Base-by-base conservation (phyloP, 1,284 basidiomycete species). In the Ceratobasidium sp. region DNA sequence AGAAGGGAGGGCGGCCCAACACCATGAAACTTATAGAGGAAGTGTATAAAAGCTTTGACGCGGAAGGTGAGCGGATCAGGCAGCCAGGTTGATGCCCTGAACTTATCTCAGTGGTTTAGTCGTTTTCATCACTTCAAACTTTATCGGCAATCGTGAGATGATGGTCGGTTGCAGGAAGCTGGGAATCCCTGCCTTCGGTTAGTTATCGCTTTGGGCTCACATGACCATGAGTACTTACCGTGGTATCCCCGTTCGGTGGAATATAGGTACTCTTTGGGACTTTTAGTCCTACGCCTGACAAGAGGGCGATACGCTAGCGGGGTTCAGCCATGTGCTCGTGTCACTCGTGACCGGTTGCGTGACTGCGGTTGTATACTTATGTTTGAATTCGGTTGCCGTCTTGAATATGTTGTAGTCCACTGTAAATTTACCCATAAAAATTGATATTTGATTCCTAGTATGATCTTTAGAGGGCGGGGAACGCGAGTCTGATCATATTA, bases 91-190 rank as follows among this genome's bases (percentile, higher is more conserved):
- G 54, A 61, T 40, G 18, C n/a, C 58, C 30, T 28, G 33, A 64
- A 62, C n/a, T 36, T 25, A 16, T 28, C 51, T 58, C 21, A 40
- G 28, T 58, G 8, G 42, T 59, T 53, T 76, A 89, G 89, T 91
- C 61, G 87, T 91, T 18, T 90, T 91, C 79, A 90, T 91, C 79
- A 91, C 89, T 18, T 91, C 89, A 21, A 91, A 91, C 79, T 88
- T 85, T 76, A 82, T 85, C 44, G 90, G 90, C 46, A 91, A 91
- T 79, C 81, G 83, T 6, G 89, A 91, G 78, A 88, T 91, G 75
- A 90, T 89, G 84, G 81, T 88, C 79, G 89, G 90, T n/a, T 91
- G 90, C 81, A 90, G 89, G 85, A 87, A 77, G 61, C 53, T 72
- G 9, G 73, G 75, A 16, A 74, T 76, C n/a, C 75, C 75, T 40